Base-by-base conservation (phyloP, 768 basidiomycete genomes). In the Psilocybe tampanensis region DNA sequence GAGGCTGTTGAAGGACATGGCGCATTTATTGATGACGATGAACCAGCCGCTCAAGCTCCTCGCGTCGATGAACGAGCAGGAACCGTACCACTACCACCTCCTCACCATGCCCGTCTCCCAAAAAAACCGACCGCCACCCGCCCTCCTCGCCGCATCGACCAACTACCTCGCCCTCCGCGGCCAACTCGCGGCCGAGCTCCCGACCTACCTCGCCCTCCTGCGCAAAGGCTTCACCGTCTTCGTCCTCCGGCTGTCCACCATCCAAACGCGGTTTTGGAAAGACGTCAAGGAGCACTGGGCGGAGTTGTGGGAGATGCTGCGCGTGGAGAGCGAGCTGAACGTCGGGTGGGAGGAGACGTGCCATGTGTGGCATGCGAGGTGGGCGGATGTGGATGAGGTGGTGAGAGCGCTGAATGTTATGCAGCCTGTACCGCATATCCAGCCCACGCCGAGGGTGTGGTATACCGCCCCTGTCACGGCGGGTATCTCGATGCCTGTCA, bases 281-380 rank as follows among this genome's bases (percentile, higher is more conserved):
- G 81, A 82, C 36, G 80, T 89, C 6, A 76, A 81, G 42, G 83
- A 84, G 48, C 75, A 80, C 24, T 94, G 92, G 92, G 80, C 77
- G 1, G 86, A 85, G n/a, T 72, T 94, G n/a, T 94, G 92, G 92
- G 89, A 92, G 58, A 89, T 88, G 66, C 71, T 90, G n/a, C 74
- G 81, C 9, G 84, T 88, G 3, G 89, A 89, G 18, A 86, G 86
- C 1, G 86, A 89, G 73, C 70, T 81, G 74, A 86, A 86, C 59
- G 85, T 80, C 0, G 86, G 85, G 7, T 79, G 80, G 5, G 80
- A 78, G 8, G 91, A 92, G 75, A 93, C 92, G 19, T 65, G 86
- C 23, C 76, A 76, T 0, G 88, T 92, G 9, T 94, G 92, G 91
- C 76, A 78, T 66, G 74, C 76, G 36, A 74, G 92, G 15, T 93